Evolutionary conservation across 208 protist species (phyloP).

Genomic region (Crithidia brevicula): DNA sequence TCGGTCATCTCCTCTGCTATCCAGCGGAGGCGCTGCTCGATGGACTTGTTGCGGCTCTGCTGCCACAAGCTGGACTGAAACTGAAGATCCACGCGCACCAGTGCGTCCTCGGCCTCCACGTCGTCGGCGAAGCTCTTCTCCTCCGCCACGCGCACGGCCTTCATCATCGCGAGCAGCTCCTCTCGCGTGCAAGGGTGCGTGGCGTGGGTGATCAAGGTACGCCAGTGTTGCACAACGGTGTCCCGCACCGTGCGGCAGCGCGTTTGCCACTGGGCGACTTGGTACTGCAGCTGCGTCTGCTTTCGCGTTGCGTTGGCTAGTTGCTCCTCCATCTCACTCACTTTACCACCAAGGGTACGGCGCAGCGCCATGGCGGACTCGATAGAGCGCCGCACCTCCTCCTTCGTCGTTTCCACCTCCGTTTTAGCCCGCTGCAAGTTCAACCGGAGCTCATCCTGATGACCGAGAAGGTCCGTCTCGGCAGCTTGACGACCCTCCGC

Average conservation of each 20-base stretch:
- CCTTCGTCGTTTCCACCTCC: slow-evolving; percentile 50
- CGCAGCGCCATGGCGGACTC: slow-evolving; percentile 50
- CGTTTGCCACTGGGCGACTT: slow-evolving; percentile 25
- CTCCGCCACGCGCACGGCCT: slow-evolving; percentile 31
- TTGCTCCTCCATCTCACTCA: slow-evolving; percentile 32
- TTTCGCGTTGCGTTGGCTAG: slow-evolving; percentile 23
- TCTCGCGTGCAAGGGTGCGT: slow-evolving; percentile 36
- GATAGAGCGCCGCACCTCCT: slow-evolving; percentile 58
- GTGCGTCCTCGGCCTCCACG: slow-evolving; percentile 5
- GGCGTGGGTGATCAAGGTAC: slow-evolving; percentile 39
- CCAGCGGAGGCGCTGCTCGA: slow-evolving; percentile 49
- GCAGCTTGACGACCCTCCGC: slow-evolving; percentile 49
- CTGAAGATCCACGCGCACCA: slow-evolving; percentile 34
- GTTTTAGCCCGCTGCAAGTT: slow-evolving; percentile 59
- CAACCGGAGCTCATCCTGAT: slow-evolving; percentile 56
- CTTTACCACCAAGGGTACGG: slow-evolving; percentile 31
- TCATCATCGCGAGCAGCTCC: slow-evolving; percentile 29
- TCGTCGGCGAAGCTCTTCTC: slow-evolving; percentile 22
- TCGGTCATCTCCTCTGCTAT: slow-evolving; percentile 47
- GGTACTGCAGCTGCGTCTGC: slow-evolving; percentile 33
- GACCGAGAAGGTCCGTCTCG: slow-evolving; percentile 42
- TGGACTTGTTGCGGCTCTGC: slow-evolving; percentile 17
- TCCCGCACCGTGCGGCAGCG: slow-evolving; percentile 32
- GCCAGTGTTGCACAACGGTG: slow-evolving; percentile 34
- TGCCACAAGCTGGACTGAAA: slow-evolving; percentile 41